Conservation (phyloP, 1,139 yeast species). For the Magnusiomyces sp. region DNA sequence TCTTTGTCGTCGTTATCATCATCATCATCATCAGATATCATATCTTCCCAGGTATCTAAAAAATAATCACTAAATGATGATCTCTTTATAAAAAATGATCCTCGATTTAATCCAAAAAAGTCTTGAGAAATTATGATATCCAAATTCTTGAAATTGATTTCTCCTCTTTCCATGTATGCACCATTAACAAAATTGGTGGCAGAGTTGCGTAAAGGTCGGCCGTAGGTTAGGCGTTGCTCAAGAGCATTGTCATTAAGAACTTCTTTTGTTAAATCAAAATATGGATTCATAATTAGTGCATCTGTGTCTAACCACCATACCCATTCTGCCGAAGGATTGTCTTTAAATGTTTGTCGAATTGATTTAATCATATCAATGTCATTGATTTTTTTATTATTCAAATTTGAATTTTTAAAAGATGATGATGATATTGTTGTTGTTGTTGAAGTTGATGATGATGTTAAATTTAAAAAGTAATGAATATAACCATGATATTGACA, state of each 20-base stretch:
- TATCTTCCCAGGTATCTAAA: conserved; percentile 24
- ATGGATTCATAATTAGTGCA: conserved; percentile 27
- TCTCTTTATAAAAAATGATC: conserved; percentile 31
- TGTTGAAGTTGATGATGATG: conserved; percentile 9
- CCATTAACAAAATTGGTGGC: conserved; percentile 19
- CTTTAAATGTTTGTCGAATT: conserved; percentile 24
- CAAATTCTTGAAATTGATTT: conserved; percentile 20
- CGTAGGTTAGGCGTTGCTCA: conserved; percentile 21
- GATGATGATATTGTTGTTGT: too few species aligned
- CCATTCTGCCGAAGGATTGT: conserved; percentile 30
- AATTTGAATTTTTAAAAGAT: too few species aligned
- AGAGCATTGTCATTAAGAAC: conserved; percentile 27
- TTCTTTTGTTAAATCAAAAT: conserved; percentile 25
- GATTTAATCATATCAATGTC: too few species aligned
- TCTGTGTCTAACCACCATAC: conserved; percentile 32
- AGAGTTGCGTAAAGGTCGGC: conserved; percentile 14
- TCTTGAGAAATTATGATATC: conserved; percentile 27
- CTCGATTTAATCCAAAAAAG: conserved; percentile 30
- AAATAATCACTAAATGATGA: conserved; percentile 20
- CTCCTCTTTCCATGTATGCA: conserved; percentile 15
- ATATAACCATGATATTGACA: conserved; percentile 27
- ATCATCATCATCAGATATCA: conserved; percentile 11
- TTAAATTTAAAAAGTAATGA: conserved; percentile 25
- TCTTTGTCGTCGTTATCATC: conserved; percentile 18
- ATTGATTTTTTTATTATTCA: too few species aligned